A percentile compares a stretch with the other conserved stretches of the same genome.
Conservation (phyloP, 2,329 filamentous ascomycete species). For the Triangularia verruculosa region DNA sequence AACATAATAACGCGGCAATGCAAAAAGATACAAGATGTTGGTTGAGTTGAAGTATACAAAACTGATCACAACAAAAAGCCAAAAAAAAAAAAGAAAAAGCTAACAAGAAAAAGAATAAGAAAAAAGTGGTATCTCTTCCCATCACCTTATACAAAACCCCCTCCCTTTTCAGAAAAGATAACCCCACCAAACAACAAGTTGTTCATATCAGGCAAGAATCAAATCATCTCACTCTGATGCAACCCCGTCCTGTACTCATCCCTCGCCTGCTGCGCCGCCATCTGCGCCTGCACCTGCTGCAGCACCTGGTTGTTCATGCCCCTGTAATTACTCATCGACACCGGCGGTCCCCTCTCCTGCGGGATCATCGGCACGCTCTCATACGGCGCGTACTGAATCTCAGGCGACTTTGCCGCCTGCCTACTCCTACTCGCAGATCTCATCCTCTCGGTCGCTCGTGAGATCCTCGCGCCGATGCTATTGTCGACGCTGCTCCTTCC, state of each 20-base stretch:
- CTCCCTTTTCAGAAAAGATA: not conserved
- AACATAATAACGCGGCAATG: not conserved
- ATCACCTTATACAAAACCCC: not conserved
- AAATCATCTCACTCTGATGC: slow-evolving; percentile 56
- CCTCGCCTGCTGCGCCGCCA: slow-evolving; percentile 27
- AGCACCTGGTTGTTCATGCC: slow-evolving; percentile 28
- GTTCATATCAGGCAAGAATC: slow-evolving; percentile 22
- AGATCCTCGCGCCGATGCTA: slow-evolving; percentile 52
- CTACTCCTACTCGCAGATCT: slow-evolving; percentile 57
- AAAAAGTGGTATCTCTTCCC: not conserved
- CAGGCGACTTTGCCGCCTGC: slow-evolving; percentile 42
- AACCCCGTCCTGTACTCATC: slow-evolving; percentile 49
- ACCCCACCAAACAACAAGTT: not conserved
- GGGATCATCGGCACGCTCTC: slow-evolving; percentile 40
- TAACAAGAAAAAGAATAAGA: not conserved
- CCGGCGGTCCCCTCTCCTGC: slow-evolving; percentile 22
- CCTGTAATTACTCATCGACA: slow-evolving; percentile 34
- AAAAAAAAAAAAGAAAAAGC: slow-evolving; percentile 11
- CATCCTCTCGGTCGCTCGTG: slow-evolving; percentile 58
- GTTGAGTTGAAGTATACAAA: not conserved
- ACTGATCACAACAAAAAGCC: not conserved
- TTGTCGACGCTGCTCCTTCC: slow-evolving; percentile 55
- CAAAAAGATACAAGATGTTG: slow-evolving; percentile 17
- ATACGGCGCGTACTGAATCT: slow-evolving; percentile 37
- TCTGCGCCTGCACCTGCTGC: slow-evolving; percentile 25